These are phyloP conservation scores for Yamadazyma kitorensis DNA, from an alignment of 805 yeast genomes.

Conservation along the genomic window DNA sequence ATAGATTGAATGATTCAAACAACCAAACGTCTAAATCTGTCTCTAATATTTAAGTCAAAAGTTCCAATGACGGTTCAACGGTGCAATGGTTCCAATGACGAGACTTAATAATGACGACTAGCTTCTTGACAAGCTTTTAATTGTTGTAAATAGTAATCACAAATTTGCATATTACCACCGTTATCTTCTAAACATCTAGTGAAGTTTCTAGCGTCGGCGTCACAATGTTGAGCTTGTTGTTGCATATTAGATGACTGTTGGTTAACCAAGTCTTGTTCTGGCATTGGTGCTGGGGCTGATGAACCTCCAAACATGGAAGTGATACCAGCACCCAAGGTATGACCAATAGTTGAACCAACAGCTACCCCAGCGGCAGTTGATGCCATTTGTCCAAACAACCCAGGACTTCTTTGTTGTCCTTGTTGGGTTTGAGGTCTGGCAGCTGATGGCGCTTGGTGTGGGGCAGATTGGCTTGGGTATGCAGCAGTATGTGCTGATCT, in stretches of 20 bases:
- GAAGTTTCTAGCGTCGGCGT: constrained; percentile 89
- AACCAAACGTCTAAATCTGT: no score
- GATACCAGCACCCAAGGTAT: constrained; percentile 93
- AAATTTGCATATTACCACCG: constrained; percentile 92
- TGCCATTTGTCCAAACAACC: constrained; percentile 96
- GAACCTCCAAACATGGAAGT: constrained; percentile 87
- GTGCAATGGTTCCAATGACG: no score
- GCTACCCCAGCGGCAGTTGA: constrained; percentile 99
- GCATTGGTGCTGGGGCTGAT: constrained; percentile 43
- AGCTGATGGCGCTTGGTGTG: constrained; percentile 41
- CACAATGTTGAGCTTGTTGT: constrained; percentile 64
- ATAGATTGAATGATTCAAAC: not conserved
- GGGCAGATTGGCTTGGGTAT: constrained; percentile 51
- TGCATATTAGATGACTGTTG: constrained; percentile 35
- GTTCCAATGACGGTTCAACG: no score
- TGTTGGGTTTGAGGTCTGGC: constrained; percentile 50
- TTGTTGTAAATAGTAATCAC: constrained; percentile 96
- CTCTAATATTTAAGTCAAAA: not conserved
- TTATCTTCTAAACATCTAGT: constrained; percentile 94
- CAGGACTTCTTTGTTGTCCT: constrained; percentile 58
- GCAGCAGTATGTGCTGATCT: constrained; percentile 82
- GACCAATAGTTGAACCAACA: constrained; percentile 96
- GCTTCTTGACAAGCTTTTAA: constrained; percentile 97
- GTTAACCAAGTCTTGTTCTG: constrained; percentile 36
- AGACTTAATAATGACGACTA: constrained; percentile 72